These are phyloP conservation scores for Neurospora intermedia DNA, from an alignment of 495 filamentous ascomycete genomes.

Conservation along the genomic window DNA sequence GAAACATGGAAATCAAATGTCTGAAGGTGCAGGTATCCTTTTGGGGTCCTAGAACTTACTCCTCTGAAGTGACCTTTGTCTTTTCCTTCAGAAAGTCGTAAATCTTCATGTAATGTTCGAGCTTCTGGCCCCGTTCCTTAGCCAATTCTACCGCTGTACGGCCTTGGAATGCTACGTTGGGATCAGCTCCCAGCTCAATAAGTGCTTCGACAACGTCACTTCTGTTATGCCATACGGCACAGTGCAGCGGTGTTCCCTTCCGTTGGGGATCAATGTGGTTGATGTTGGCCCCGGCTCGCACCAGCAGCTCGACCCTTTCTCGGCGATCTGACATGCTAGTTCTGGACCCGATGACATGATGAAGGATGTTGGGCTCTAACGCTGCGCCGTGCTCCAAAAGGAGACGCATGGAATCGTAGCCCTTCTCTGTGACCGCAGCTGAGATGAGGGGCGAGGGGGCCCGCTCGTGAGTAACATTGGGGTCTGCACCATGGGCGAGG, in stretches of 20 bases:
- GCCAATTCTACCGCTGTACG: background rate
- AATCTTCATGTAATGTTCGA: background rate
- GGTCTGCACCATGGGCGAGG: background rate
- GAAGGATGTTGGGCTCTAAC: background rate
- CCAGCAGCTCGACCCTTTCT: background rate
- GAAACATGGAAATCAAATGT: too few species aligned
- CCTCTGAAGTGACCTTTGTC: background rate
- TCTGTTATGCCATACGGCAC: background rate
- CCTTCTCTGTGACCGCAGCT: background rate
- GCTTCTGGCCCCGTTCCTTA: background rate
- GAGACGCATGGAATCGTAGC: accelerated
- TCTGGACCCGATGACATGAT: background rate
- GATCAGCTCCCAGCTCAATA: background rate
- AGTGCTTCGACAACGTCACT: background rate
- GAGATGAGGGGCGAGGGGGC: background rate
- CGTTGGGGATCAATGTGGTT: background rate
- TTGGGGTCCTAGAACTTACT: background rate
- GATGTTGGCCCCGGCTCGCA: background rate
- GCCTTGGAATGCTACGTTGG: background rate
- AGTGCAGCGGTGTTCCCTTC: background rate
- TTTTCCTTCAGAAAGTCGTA: background rate
- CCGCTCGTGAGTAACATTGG: background rate
- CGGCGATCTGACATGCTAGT: background rate
- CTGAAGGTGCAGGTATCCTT: too few species aligned
- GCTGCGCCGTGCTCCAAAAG: background rate